Percentiles rank a stretch among this genome's conserved stretches.
Evolutionary conservation across 129 eudicot genomes (phyloP).

Genomic region (Chrysanthemum seticuspe): DNA sequence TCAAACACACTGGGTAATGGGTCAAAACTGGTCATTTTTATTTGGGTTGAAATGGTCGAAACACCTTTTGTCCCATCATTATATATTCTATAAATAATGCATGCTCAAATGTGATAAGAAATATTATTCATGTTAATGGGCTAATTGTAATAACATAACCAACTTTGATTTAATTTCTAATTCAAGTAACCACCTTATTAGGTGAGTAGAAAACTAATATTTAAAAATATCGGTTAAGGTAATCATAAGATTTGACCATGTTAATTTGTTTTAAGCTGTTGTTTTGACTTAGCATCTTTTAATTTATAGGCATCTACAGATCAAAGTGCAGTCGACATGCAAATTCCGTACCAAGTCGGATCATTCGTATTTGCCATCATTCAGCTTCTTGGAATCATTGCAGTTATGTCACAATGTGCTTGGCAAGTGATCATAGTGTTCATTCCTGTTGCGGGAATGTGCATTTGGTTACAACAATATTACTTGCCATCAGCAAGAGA

Average conservation of each 20-base stretch:
- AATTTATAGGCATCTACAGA: slow-evolving; percentile 37
- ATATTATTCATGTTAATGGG: neutral
- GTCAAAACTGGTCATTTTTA: no score
- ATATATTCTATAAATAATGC: no score
- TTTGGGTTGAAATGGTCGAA: no score
- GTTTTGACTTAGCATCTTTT: neutral
- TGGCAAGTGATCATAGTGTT: slow-evolving; percentile 33
- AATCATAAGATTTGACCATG: neutral
- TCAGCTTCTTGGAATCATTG: slow-evolving; percentile 36
- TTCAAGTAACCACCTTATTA: no score
- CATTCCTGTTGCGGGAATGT: slow-evolving; percentile 33
- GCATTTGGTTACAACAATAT: slow-evolving; percentile 43
- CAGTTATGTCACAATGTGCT: slow-evolving; percentile 35
- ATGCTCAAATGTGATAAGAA: neutral
- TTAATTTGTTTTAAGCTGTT: neutral
- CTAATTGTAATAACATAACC: no score
- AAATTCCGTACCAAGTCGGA: slow-evolving; percentile 35
- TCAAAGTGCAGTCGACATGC: slow-evolving; percentile 39
- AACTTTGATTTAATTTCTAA: no score
- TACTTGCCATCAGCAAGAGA: slow-evolving; percentile 51
- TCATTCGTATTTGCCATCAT: slow-evolving; percentile 32
- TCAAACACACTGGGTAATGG: no score
- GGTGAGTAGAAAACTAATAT: no score
- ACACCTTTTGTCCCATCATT: no score
- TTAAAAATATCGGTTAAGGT: neutral